phyloP scores from a whole-genome alignment of 2,329 filamentous ascomycete genomes.

The Aureobasidium pullulans region DNA sequence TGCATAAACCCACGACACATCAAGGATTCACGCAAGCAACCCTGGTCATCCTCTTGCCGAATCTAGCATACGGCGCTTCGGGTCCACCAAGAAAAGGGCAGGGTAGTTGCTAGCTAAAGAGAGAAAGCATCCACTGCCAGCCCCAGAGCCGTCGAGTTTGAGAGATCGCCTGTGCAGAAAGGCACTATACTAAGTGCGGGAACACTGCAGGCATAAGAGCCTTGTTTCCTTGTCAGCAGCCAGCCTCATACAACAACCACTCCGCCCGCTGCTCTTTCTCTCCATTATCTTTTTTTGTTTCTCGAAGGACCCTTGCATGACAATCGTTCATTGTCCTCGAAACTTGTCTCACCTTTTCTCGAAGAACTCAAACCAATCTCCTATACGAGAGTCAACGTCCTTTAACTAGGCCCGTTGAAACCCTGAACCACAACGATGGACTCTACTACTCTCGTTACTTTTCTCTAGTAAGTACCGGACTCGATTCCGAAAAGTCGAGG shows the following conservation, averaged over 20 bases:
- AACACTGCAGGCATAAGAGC: constrained; percentile 8
- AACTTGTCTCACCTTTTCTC: background rate
- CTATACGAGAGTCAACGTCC: background rate
- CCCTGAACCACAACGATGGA: constrained; percentile 22
- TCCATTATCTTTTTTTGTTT: background rate
- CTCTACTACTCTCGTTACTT: constrained; percentile 31
- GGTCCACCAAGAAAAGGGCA: background rate
- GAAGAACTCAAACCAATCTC: background rate
- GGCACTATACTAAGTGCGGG: background rate
- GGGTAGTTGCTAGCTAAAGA: constrained; percentile 1
- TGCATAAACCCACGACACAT: background rate
- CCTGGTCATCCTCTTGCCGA: constrained; percentile 3
- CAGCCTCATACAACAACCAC: background rate
- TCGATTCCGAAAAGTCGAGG: background rate
- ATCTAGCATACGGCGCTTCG: background rate
- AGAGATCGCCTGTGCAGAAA: background rate
- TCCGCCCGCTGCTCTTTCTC: background rate
- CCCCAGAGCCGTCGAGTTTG: background rate
- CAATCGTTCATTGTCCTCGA: background rate
- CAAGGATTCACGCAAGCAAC: background rate
- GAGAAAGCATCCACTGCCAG: background rate
- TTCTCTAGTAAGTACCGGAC: constrained; percentile 25
- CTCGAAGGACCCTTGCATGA: background rate
- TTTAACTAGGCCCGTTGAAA: background rate
- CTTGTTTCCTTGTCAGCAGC: constrained; percentile 9